These are phyloP conservation scores for Epichloe sibirici DNA, from an alignment of 2,329 filamentous ascomycete genomes.

Conservation along the genomic window DNA sequence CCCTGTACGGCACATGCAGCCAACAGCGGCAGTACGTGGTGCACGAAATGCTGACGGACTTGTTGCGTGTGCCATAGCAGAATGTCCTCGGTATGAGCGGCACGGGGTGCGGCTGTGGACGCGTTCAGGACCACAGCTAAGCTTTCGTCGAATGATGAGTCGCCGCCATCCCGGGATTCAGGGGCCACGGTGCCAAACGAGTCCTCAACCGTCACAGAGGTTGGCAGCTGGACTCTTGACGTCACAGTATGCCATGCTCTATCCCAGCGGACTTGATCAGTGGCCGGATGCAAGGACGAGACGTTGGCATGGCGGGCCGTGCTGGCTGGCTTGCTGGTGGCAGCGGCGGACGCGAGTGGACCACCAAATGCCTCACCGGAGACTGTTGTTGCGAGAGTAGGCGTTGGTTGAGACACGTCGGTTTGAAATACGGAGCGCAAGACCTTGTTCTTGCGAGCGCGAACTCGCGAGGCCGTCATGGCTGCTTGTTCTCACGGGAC, in stretches of 20 bases:
- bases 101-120: conserved; percentile 31
- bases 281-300: conserved; percentile 14
- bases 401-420: conserved; percentile 37
- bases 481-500: neutral
- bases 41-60: conserved; percentile 47
- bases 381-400: conserved; percentile 27
- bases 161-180: conserved; percentile 29
- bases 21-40: conserved; percentile 45
- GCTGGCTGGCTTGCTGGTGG: conserved; percentile 8
- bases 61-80: conserved; percentile 49
- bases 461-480: conserved; percentile 32
- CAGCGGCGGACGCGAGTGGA: conserved; percentile 15
- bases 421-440: conserved; percentile 45
- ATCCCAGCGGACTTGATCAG: conserved; percentile 46
- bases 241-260: conserved; percentile 52
- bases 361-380: conserved; percentile 36
- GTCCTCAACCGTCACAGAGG: conserved; percentile 42
- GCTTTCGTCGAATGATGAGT: conserved; percentile 37
- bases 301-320: conserved; percentile 1
- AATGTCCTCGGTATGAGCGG: conserved; percentile 42
- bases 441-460: conserved; percentile 34
- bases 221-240: conserved; percentile 41
- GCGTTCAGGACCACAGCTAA: conserved; percentile 42
- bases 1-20: conserved; percentile 31
- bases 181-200: conserved; percentile 37